Conservation (phyloP, 768 basidiomycete genomes). For the Trametes coccinea region DNA sequence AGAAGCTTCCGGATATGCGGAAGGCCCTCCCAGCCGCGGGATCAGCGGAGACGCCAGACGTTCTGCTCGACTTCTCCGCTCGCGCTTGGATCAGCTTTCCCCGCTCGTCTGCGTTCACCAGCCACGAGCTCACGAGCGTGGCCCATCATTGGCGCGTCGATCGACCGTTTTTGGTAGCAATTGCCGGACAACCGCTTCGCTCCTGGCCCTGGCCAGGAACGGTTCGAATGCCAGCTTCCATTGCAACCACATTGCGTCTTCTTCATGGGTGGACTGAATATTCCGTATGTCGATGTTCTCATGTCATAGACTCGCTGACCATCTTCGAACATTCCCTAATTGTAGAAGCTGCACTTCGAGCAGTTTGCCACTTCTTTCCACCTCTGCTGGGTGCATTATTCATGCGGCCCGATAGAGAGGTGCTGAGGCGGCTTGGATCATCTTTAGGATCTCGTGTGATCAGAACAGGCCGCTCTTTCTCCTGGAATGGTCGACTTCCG, state of each 20-base stretch:
- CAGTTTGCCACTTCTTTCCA: slow-evolving; percentile 1
- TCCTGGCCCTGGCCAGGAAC: not conserved
- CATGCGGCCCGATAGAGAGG: slow-evolving; percentile 7
- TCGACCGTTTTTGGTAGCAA: slow-evolving; percentile 4
- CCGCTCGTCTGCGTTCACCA: not conserved
- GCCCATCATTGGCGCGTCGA: slow-evolving; percentile 9
- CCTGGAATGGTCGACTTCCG: not conserved
- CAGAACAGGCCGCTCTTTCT: not conserved
- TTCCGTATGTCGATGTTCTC: slow-evolving; percentile 4
- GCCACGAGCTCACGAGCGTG: not conserved
- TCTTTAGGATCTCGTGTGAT: not conserved
- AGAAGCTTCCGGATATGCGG: slow-evolving; percentile 14
- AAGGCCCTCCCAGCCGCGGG: slow-evolving; percentile 8
- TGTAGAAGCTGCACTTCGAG: not conserved
- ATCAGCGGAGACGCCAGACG: slow-evolving; percentile 10
- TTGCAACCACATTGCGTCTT: not conserved
- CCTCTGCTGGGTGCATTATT: slow-evolving; percentile 17
- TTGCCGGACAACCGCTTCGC: not conserved
- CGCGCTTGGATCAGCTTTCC: not conserved
- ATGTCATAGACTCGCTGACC: slow-evolving; percentile 3
- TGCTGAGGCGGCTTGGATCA: not conserved
- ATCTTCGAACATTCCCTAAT: not conserved
- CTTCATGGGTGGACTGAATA: not conserved
- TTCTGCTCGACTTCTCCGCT: slow-evolving; percentile 4
- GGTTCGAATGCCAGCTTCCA: not conserved